Conservation (phyloP, 2,329 filamentous ascomycete genomes). For the Mycosphaerella arachidis region DNA sequence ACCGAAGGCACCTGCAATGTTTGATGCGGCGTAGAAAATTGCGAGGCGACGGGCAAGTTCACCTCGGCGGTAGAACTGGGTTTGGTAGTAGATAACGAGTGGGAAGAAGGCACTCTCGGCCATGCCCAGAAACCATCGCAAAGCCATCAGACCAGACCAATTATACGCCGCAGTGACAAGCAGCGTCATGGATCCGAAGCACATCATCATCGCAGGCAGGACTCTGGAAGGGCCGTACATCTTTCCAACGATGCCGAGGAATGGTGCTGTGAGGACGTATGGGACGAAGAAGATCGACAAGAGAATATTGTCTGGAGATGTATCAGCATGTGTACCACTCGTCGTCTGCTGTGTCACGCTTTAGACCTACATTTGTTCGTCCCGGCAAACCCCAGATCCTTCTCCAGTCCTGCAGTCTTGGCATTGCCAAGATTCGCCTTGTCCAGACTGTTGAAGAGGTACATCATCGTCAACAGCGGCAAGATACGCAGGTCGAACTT, state of each 20-base stretch:
- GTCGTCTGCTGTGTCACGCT: background rate
- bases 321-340: background rate
- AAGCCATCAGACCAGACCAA: slow-evolving; percentile 62
- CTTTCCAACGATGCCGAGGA: slow-evolving; percentile 63
- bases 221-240: slow-evolving; percentile 61
- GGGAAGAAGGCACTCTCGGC: slow-evolving; percentile 66
- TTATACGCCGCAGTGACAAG: slow-evolving; percentile 53
- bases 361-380: slow-evolving; percentile 44
- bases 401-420: slow-evolving; percentile 42
- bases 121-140: slow-evolving; percentile 64
- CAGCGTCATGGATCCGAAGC: slow-evolving; percentile 62
- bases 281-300: slow-evolving; percentile 71
- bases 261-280: slow-evolving; percentile 65
- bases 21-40: slow-evolving; percentile 71
- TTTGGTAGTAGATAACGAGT: slow-evolving; percentile 59
- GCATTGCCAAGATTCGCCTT: slow-evolving; percentile 44
- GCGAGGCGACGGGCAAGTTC: slow-evolving; percentile 67
- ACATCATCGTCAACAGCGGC: slow-evolving; percentile 58
- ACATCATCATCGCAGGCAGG: slow-evolving; percentile 55
- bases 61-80: slow-evolving; percentile 63
- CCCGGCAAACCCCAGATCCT: slow-evolving; percentile 55
- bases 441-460: slow-evolving; percentile 53
- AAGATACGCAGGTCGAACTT: slow-evolving; percentile 54
- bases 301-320: slow-evolving; percentile 57
- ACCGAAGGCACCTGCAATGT: slow-evolving; percentile 65